Percentiles rank a stretch among this genome's conserved stretches.
Evolutionary conservation across 2,329 filamentous ascomycete species (phyloP).

Genomic region (Claviceps sp.): DNA sequence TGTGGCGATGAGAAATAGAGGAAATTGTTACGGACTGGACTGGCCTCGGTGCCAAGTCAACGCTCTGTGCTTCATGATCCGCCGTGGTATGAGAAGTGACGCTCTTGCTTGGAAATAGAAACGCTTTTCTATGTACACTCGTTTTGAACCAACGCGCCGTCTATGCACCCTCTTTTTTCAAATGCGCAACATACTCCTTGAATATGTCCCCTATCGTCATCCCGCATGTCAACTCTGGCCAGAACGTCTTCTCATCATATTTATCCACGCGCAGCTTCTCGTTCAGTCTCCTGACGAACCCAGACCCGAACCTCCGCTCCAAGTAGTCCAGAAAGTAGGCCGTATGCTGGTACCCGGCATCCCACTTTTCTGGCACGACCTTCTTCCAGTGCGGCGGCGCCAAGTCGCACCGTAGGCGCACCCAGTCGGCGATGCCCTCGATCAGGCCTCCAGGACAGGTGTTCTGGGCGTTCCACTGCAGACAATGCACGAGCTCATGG

Average conservation of each 20-base stretch:
- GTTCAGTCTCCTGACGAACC: slow-evolving; percentile 51
- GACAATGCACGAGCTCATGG: slow-evolving; percentile 92
- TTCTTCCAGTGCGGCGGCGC: slow-evolving; percentile 74
- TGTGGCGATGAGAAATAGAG: too few species aligned
- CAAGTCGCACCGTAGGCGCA: slow-evolving; percentile 60
- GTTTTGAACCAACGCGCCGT: too few species aligned
- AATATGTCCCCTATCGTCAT: slow-evolving; percentile 55
- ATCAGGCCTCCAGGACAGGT: slow-evolving; percentile 63
- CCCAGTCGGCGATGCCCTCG: slow-evolving; percentile 89
- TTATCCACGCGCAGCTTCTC: slow-evolving; percentile 47
- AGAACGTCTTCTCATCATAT: slow-evolving; percentile 54
- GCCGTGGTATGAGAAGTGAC: too few species aligned
- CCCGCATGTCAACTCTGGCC: slow-evolving; percentile 52
- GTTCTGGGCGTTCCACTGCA: slow-evolving; percentile 59
- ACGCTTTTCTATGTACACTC: too few species aligned
- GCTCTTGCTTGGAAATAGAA: too few species aligned
- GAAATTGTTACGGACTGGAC: too few species aligned
- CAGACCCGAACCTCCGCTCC: slow-evolving; percentile 49
- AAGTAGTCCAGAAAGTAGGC: slow-evolving; percentile 85
- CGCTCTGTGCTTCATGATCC: too few species aligned
- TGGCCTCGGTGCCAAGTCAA: too few species aligned
- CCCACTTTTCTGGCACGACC: slow-evolving; percentile 52
- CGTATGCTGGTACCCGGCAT: slow-evolving; percentile 79
- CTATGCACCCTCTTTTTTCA: background rate
- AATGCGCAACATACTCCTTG: slow-evolving; percentile 48